Evolutionary conservation across 805 yeast species (phyloP), one percentile per base, ranked within the genome.

Genomic region (Cyberlindnera bimundalis): DNA sequence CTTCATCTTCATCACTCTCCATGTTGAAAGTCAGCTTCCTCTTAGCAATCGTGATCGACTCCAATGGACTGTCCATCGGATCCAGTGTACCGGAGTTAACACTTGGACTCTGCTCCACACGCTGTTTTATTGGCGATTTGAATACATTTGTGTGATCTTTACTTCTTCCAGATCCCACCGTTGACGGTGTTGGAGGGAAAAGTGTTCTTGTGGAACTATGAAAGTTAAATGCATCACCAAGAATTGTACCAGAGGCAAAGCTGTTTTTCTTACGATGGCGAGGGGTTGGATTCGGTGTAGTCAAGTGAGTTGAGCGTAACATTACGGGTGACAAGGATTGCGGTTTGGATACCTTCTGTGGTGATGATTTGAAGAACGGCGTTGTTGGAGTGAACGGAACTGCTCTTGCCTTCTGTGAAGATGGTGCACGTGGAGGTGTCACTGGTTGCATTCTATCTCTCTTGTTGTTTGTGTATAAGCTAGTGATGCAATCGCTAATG

Each of bases 101-200:
- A 30, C 38, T 31, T 20, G 37, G 44, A 30, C 45, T 32, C 17
- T 29, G 33, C 5, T 37, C 45, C 4, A 29, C 24, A 13, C 39
- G 12, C 5, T 30, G 31, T 39, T 39, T 50, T 19, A 34, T 29
- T 10, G 50, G 51, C 2, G 47, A 39, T 15, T 34, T 45, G 26
- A 42, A 26, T 6, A 35, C 20, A 6, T 27, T 21, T 5, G 35
- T 13, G 4, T 32, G 25, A 13, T 37, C 46, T 37, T 55, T 57
- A 12, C 45, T 25, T 23, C 61, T 48, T 6, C 61, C 61, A 11
- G 53, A 47, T 1, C 61, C 61, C 3, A 57, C 39, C 2, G 61
- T 56, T 2, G 59, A 55, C 6, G 61, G 61, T 4, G 61, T 57
- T 16, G 60, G 59, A 13, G 60, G 61, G 40, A 57, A 57, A 5